Conservation (phyloP, 352 stramenopile genomes). For the Blastocystis sp. region DNA sequence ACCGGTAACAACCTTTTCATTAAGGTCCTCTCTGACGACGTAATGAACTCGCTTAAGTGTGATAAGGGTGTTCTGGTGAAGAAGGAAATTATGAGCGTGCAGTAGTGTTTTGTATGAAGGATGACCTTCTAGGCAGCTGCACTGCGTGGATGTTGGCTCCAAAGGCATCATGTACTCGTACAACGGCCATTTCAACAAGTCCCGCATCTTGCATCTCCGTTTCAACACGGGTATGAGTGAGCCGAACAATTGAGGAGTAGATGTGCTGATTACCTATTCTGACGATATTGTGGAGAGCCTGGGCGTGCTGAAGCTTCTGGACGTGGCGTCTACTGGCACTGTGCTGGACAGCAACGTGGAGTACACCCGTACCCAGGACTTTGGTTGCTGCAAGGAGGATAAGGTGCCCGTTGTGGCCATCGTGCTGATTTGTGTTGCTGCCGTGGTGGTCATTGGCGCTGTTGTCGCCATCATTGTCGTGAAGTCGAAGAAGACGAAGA, state of each 20-base stretch:
- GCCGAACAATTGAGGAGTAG: neutral
- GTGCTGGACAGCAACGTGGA: neutral
- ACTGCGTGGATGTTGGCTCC: slow-evolving; percentile 26
- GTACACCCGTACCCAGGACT: slow-evolving; percentile 47
- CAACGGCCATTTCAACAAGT: slow-evolving; percentile 59
- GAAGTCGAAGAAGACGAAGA: neutral
- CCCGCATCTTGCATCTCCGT: slow-evolving; percentile 20
- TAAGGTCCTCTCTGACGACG: slow-evolving; percentile 51
- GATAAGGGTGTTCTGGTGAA: slow-evolving; percentile 54
- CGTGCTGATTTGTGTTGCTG: slow-evolving; percentile 30
- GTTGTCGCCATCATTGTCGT: slow-evolving; percentile 30
- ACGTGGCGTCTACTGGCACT: neutral
- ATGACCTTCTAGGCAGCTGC: neutral
- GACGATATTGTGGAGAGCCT: slow-evolving; percentile 10
- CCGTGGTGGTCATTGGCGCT: slow-evolving; percentile 35
- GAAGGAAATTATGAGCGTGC: slow-evolving; percentile 51
- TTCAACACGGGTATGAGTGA: slow-evolving; percentile 27
- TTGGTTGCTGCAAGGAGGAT: slow-evolving; percentile 53
- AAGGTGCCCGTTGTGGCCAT: slow-evolving; percentile 3
- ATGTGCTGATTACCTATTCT: slow-evolving; percentile 34
- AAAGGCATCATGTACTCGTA: slow-evolving; percentile 56
- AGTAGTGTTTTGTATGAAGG: neutral
- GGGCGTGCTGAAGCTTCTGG: neutral
- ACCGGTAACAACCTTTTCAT: slow-evolving; percentile 59
- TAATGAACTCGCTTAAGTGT: slow-evolving; percentile 20